These are phyloP conservation scores for Microdochium bolleyi DNA, from an alignment of 2,329 filamentous ascomycete genomes.

Conservation along the genomic window DNA sequence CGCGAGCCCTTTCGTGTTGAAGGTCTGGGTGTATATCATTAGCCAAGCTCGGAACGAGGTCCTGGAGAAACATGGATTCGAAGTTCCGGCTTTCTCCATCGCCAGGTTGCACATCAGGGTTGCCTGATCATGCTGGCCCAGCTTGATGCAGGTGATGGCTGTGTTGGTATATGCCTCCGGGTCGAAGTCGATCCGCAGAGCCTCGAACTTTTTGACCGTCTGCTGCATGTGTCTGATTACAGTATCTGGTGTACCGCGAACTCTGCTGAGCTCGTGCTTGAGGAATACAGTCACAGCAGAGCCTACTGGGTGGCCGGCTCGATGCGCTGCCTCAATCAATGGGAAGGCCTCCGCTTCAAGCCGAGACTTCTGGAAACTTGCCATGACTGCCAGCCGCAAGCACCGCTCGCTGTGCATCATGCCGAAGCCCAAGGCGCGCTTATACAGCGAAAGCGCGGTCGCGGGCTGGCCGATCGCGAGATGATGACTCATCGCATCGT, in stretches of 20 bases:
- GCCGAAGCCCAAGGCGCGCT: conserved; percentile 20
- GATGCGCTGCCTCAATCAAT: conserved; percentile 30
- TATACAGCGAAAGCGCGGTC: conserved; percentile 29
- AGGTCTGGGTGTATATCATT: conserved; percentile 12
- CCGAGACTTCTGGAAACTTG: conserved; percentile 20
- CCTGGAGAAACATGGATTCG: conserved; percentile 17
- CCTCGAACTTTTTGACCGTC: conserved; percentile 15
- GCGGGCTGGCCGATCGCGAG: conserved; percentile 21
- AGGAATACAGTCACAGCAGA: conserved; percentile 19
- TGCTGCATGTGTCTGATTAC: conserved; percentile 15
- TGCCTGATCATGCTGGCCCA: conserved; percentile 13
- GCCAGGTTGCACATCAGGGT: conserved; percentile 18
- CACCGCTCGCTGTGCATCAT: conserved; percentile 30
- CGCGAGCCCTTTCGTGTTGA: conserved; percentile 11
- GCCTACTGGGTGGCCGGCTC: conserved; percentile 31
- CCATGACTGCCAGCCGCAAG: conserved; percentile 37
- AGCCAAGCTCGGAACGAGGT: conserved; percentile 13
- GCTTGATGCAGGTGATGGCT: conserved; percentile 11
- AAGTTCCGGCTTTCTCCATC: conserved; percentile 10
- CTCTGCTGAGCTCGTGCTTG: conserved; percentile 12
- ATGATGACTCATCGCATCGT: conserved; percentile 31
- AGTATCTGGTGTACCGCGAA: conserved; percentile 11
- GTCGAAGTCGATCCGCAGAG: conserved; percentile 13
- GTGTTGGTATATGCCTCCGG: conserved; percentile 15
- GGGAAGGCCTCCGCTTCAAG: conserved; percentile 22